phyloP scores from a whole-genome alignment of 768 basidiomycete species.

The Botryobasidium botryosum region DNA sequence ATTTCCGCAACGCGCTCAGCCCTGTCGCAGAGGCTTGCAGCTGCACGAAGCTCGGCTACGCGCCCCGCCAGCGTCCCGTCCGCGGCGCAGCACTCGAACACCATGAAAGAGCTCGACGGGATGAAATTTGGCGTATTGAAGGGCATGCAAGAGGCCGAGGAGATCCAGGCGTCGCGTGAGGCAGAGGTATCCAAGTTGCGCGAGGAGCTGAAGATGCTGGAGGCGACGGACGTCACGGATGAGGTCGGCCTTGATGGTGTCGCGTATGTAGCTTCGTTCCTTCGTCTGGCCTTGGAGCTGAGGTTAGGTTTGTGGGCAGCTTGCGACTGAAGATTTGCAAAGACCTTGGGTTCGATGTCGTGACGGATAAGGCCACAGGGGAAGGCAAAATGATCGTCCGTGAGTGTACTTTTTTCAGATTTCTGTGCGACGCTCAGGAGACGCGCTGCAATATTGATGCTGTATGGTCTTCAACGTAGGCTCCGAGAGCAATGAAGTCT shows the following conservation, averaged over 20 bases:
- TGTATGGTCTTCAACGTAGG: constrained; percentile 1
- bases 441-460: neutral
- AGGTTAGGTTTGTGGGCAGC: neutral
- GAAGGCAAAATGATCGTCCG: constrained; percentile 4
- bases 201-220: constrained; percentile 10
- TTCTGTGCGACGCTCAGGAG: neutral
- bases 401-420: neutral
- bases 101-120: constrained; percentile 9
- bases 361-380: constrained; percentile 1
- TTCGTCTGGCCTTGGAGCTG: neutral
- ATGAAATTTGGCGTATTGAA: constrained; percentile 11
- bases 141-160: constrained; percentile 11
- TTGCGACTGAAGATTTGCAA: constrained; percentile 9
- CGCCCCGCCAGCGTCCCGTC: constrained; percentile 11
- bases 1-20: too few relatives aligned
- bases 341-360: constrained; percentile 12
- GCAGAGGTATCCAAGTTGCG: constrained; percentile 8
- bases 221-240: constrained; percentile 10
- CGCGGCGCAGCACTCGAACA: constrained; percentile 7
- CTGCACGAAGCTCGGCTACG: too few relatives aligned
- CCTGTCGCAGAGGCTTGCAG: too few relatives aligned
- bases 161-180: constrained; percentile 4
- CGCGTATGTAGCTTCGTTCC: constrained; percentile 9
- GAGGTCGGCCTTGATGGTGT: constrained; percentile 10
- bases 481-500: constrained; percentile 7